phyloP scores from a whole-genome alignment of 192 early-diverging fungal species.

The Coemansia brasiliensis region DNA sequence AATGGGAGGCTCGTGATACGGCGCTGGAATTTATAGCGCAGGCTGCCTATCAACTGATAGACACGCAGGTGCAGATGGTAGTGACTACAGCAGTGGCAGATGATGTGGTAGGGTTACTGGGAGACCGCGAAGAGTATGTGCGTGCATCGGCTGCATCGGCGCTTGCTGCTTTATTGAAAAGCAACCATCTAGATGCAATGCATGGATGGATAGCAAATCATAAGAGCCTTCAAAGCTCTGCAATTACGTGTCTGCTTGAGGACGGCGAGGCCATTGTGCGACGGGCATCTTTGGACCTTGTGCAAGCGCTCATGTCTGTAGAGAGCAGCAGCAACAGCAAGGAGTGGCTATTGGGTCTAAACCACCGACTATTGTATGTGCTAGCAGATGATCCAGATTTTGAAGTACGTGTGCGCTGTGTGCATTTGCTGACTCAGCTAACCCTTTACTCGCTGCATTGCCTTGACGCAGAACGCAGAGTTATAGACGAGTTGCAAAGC shows the following conservation, averaged over 20 bases:
- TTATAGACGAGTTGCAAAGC: slow-evolving; percentile 11
- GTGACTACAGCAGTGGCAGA: slow-evolving; percentile 4
- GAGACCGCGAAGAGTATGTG: slow-evolving; percentile 48
- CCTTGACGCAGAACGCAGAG: neutral
- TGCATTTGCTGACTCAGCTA: slow-evolving; percentile 15
- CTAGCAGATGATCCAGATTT: slow-evolving; percentile 40
- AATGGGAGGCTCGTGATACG: slow-evolving; percentile 49
- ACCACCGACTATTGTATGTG: slow-evolving; percentile 15
- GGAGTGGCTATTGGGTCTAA: slow-evolving; percentile 24
- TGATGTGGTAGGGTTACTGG: slow-evolving; percentile 18
- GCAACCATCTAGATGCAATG: neutral
- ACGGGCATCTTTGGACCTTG: slow-evolving; percentile 34
- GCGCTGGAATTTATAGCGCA: slow-evolving; percentile 32
- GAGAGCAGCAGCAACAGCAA: neutral
- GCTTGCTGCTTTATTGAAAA: slow-evolving; percentile 13
- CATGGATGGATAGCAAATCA: too few species aligned
- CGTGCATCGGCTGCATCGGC: slow-evolving; percentile 34
- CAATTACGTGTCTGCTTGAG: slow-evolving; percentile 12
- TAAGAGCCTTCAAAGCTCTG: too few species aligned
- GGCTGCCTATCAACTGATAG: neutral
- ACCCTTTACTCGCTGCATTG: neutral
- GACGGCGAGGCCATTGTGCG: slow-evolving; percentile 53
- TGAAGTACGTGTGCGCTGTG: slow-evolving; percentile 50
- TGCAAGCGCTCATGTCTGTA: slow-evolving; percentile 12
- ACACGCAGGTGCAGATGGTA: neutral